A percentile compares a stretch with the other conserved stretches of the same genome.
Evolutionary conservation across 306 rosid species (phyloP).

Genomic region (Spatholobus suberectus): DNA sequence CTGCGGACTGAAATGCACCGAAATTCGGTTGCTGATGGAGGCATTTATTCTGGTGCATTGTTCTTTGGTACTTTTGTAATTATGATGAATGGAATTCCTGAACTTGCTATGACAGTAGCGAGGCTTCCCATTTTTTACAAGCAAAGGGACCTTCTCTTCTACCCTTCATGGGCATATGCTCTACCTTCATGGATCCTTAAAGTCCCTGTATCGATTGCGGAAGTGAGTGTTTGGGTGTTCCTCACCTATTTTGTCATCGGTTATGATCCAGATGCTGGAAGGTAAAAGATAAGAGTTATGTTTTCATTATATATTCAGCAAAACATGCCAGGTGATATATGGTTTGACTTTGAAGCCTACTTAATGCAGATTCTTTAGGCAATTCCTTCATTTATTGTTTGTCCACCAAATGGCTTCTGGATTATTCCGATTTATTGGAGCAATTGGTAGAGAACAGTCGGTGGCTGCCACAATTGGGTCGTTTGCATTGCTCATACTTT

Average conservation of each 20-base stretch:
- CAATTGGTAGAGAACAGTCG: background rate
- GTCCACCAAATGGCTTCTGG: background rate
- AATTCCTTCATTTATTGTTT: background rate
- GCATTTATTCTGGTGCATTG: slow-evolving; percentile 50
- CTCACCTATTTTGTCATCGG: slow-evolving; percentile 54
- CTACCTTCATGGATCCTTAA: too few species aligned
- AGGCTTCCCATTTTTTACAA: slow-evolving; percentile 60
- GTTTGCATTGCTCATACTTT: background rate
- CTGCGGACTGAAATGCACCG: slow-evolving; percentile 67
- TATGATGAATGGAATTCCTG: slow-evolving; percentile 56
- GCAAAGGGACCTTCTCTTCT: slow-evolving; percentile 54
- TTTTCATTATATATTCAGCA: background rate
- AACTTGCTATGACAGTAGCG: slow-evolving; percentile 40
- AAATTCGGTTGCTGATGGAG: slow-evolving; percentile 50
- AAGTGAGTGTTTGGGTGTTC: slow-evolving; percentile 55
- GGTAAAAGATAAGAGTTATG: slow-evolving; percentile 34
- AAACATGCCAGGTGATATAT: background rate
- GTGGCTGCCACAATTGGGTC: background rate
- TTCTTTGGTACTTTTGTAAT: slow-evolving; percentile 21
- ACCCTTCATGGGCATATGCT: slow-evolving; percentile 58
- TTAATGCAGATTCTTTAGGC: background rate
- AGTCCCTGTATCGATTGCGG: slow-evolving; percentile 40
- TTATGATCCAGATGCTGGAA: slow-evolving; percentile 49
- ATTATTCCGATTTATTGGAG: background rate
- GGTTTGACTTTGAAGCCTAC: background rate